A percentile compares a stretch with the other conserved stretches of the same genome.
Evolutionary conservation across 2,329 filamentous ascomycete species (phyloP).

Genomic region (Alternaria incomplexa): DNA sequence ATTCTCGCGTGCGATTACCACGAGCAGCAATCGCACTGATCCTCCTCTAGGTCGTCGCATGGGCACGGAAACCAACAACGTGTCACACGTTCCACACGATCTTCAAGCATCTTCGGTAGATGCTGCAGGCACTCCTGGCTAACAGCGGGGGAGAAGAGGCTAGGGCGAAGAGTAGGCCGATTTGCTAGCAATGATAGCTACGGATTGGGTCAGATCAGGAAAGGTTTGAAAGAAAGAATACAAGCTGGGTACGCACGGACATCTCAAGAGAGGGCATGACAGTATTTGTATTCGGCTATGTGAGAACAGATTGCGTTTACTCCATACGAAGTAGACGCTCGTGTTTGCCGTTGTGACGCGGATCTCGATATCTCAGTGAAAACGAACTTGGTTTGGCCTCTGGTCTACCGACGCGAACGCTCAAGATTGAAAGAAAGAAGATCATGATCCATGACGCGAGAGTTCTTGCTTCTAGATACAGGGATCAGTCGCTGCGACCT

Average conservation of each 20-base stretch:
- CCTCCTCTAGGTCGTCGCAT: conserved; percentile 11
- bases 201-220: neutral
- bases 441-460: neutral
- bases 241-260: neutral
- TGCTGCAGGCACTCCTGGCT: neutral
- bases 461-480: neutral
- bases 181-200: neutral
- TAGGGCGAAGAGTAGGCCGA: neutral
- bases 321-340: neutral
- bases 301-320: neutral
- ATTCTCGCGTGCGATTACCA: neutral
- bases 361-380: neutral
- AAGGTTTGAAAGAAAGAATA: neutral
- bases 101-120: neutral
- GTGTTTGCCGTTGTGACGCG: neutral
- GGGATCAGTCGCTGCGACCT: too few species aligned
- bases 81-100: neutral
- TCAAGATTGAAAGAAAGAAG: neutral
- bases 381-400: neutral
- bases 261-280: neutral
- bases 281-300: neutral
- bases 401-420: neutral
- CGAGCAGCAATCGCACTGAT: conserved; percentile 7
- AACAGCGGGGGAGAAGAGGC: neutral
- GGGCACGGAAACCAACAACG: conserved; percentile 9